Evolutionary conservation across 2,329 filamentous ascomycete genomes (phyloP).

Genomic region (Hysterium pulicare): DNA sequence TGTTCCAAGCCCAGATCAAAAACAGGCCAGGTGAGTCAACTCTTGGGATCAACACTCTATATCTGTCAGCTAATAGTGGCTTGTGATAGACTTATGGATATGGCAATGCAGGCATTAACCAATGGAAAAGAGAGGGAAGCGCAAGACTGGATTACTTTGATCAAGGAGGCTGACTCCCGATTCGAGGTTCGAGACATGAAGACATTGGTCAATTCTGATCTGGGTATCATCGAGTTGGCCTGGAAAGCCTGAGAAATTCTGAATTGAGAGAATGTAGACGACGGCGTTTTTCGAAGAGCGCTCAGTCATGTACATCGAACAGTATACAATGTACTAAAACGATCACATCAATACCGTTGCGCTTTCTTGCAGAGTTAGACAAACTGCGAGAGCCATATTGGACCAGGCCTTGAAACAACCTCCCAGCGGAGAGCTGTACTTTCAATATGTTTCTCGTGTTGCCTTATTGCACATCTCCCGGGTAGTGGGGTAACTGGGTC

Average conservation of each 20-base stretch:
- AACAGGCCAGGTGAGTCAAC: background rate
- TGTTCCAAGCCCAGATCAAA: background rate
- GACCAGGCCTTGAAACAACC: too few species aligned
- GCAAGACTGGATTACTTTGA: constrained; percentile 8
- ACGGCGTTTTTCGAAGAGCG: too few species aligned
- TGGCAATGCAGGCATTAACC: constrained; percentile 9
- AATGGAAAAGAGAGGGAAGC: constrained; percentile 9
- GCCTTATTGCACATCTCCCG: too few species aligned
- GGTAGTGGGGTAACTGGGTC: too few species aligned
- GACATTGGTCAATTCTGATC: constrained; percentile 1
- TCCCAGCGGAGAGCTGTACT: too few species aligned
- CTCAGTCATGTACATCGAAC: too few species aligned
- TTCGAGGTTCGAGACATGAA: constrained; percentile 8
- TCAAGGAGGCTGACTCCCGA: constrained; percentile 8
- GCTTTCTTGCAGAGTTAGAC: too few species aligned
- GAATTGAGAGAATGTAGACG: too few species aligned
- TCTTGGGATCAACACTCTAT: background rate
- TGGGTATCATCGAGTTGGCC: constrained; percentile 1
- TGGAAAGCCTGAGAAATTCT: background rate
- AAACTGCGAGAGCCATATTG: too few species aligned
- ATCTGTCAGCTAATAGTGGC: background rate
- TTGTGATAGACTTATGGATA: constrained; percentile 4
- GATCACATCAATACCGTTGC: too few species aligned
- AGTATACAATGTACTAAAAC: too few species aligned
- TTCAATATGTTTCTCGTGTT: too few species aligned